phyloP scores from a whole-genome alignment of 805 yeast genomes.

The Blastobotrys attinorum region DNA sequence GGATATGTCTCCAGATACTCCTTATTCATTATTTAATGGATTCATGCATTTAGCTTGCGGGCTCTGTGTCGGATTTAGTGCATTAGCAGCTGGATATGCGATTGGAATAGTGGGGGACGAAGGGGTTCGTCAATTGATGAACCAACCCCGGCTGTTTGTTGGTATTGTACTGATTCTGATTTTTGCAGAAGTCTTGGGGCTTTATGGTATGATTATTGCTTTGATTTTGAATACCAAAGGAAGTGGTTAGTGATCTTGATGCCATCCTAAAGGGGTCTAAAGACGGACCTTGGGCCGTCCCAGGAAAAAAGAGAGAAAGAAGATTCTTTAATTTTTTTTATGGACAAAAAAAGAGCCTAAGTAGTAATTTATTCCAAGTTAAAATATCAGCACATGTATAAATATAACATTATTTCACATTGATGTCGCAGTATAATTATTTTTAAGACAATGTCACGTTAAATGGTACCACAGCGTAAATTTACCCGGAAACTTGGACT shows the following conservation, averaged over 20 bases:
- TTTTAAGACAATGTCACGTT: too few species aligned
- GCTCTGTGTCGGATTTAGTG: constrained; percentile 89
- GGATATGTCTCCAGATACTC: constrained; percentile 66
- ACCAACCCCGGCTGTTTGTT: constrained; percentile 80
- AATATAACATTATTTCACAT: too few species aligned
- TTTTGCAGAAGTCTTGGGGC: constrained; percentile 85
- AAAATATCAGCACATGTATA: too few species aligned
- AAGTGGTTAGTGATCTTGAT: constrained; percentile 1
- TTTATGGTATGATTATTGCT: constrained; percentile 93
- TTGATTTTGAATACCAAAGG: constrained; percentile 55
- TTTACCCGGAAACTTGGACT: too few species aligned
- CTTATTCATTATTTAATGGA: constrained; percentile 88
- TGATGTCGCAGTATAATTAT: too few species aligned
- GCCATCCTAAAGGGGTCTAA: too few species aligned
- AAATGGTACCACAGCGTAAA: too few species aligned
- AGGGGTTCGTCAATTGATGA: constrained; percentile 83
- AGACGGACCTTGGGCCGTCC: too few species aligned
- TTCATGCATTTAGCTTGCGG: constrained; percentile 98
- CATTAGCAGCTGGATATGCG: constrained; percentile 94
- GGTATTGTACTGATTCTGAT: constrained; percentile 84
- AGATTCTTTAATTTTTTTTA: too few species aligned
- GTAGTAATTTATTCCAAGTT: too few species aligned
- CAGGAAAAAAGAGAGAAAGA: too few species aligned
- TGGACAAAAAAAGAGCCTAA: too few species aligned
- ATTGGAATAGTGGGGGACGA: constrained; percentile 92